Evolutionary conservation across 495 filamentous ascomycete species (phyloP), one percentile per base, ranked within the genome.

Genomic region (Xeromyces bisporus): DNA sequence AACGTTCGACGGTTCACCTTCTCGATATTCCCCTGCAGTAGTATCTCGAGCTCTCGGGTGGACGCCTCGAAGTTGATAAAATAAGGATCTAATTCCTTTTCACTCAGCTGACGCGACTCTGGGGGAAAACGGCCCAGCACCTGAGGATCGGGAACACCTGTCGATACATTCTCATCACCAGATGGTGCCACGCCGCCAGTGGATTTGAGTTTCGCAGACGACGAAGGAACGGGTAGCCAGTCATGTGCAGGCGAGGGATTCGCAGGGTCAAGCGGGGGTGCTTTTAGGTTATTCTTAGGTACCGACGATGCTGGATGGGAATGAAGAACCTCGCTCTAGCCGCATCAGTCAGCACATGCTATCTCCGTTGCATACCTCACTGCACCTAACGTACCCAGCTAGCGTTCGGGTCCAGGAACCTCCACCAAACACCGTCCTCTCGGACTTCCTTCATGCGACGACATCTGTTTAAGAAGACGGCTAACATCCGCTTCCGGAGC

Each of bases 391-490:
- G 24, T 55, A 94, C 86, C 89, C 89, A 97, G 75, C 89, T 97
- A 12, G 86, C 82, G 51, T 97, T 94, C 3, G 89, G 87, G 45
- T 97, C 89, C 7, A 97, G 62, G 46, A 97, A 97, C 38, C 82
- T 79, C 82, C 87, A 93, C 73, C 85, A 92, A 9, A 96, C 84
- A 5, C 85, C 87, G 48, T 96, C 91, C 34, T 91, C 80, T 17
- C 80, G 69, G 23, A 97, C 75, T 36, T 93, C 82, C 44, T 85
- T 79, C 89, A 96, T 94, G 37, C 69, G 66, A 26, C 83, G 69
- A 52, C 89, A 97, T 18, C 89, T 69, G 45, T 97, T 96, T 18
- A 97, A 49, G 43, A 97, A 97, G 3, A 94, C 86, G 18, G 76
- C 75, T 23, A 97, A 52, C 89, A 97, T 97, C 33, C 89, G 77